phyloP scores from a whole-genome alignment of 1,284 basidiomycete species.

The Trichosporon sp. region DNA sequence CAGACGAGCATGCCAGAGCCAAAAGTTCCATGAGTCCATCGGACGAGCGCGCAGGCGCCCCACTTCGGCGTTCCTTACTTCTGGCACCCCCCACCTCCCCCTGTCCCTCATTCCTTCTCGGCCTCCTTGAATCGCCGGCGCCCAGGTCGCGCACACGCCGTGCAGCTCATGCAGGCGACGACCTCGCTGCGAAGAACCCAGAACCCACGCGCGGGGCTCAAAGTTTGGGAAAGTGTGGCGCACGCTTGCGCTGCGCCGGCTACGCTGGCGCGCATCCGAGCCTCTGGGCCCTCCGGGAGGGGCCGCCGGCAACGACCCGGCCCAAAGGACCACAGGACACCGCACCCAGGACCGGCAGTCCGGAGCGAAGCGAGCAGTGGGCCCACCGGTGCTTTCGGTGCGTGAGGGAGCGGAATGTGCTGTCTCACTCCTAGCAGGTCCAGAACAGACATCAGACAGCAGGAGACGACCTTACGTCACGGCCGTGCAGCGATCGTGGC shows the following conservation, averaged over 20 bases:
- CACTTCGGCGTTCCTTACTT: background rate
- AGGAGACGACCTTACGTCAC: background rate
- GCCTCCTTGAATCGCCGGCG: background rate
- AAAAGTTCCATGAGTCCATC: background rate
- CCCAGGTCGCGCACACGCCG: background rate
- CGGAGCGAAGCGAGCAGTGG: background rate
- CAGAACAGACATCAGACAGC: background rate
- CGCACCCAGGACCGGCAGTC: background rate
- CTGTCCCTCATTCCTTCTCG: background rate
- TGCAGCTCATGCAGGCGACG: background rate
- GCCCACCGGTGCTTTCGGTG: background rate
- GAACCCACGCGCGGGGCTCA: background rate
- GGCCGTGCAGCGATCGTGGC: background rate
- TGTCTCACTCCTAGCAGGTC: background rate
- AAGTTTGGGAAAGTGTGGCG: background rate
- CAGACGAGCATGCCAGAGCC: background rate
- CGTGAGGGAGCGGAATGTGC: background rate
- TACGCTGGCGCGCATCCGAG: background rate
- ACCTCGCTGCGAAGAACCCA: too few species aligned
- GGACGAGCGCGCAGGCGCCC: background rate
- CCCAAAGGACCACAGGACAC: background rate
- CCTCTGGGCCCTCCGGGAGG: background rate
- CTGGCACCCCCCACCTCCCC: background rate
- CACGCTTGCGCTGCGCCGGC: background rate
- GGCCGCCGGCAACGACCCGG: too few species aligned